Evolutionary conservation across 768 basidiomycete genomes (phyloP).

Genomic region (Saitozyma sp.): DNA sequence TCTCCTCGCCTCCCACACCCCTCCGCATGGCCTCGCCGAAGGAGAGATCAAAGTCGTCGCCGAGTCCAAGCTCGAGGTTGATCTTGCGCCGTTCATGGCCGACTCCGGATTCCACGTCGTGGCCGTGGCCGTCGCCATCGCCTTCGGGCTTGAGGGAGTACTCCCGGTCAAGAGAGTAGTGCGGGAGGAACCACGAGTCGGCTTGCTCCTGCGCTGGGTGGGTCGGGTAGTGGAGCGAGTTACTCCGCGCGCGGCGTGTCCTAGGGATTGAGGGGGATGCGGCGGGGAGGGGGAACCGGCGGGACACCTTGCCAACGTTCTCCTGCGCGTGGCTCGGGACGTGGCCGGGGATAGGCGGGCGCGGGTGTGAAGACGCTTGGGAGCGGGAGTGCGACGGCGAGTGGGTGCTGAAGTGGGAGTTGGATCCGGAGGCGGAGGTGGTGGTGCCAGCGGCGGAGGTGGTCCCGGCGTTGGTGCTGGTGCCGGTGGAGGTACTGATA

Average conservation of each 20-base stretch:
- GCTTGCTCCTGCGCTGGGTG: constrained; percentile 6
- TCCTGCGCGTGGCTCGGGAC: no score
- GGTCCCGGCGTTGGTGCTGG: neutral
- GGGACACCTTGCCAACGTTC: no score
- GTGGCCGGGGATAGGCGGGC: no score
- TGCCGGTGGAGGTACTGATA: neutral
- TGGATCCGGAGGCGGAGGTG: neutral
- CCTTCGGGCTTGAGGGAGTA: constrained; percentile 36
- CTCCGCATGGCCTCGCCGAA: constrained; percentile 45
- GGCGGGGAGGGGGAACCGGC: no score
- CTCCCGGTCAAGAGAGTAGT: constrained; percentile 47
- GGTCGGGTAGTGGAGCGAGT: constrained; percentile 31
- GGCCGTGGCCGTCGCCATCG: neutral
- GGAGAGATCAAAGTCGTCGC: constrained; percentile 47
- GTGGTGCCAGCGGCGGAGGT: neutral
- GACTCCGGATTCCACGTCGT: neutral
- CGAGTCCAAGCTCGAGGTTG: constrained; percentile 48
- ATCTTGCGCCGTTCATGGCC: constrained; percentile 1
- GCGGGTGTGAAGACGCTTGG: no score
- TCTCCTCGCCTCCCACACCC: constrained; percentile 38
- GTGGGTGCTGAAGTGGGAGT: neutral
- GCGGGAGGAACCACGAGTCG: constrained; percentile 39
- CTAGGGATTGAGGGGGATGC: neutral
- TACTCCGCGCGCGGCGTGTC: constrained; percentile 15
- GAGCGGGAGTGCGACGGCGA: neutral